Conservation (phyloP, 139 green algal species). For the Closterium sp. region DNA sequence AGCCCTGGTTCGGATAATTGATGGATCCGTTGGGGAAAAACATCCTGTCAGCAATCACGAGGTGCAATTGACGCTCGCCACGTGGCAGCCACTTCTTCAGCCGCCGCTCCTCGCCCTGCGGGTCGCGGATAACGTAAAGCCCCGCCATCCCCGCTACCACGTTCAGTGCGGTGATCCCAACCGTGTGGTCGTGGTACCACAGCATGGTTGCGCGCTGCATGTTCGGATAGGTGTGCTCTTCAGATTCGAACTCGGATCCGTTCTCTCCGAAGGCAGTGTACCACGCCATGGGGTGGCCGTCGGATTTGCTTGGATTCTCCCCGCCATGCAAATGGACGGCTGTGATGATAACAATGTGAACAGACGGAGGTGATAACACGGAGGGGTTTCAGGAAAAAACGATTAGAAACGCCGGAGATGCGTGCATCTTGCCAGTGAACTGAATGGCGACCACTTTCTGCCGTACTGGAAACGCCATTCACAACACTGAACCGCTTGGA, state of each 20-base stretch:
- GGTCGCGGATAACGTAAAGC: conserved; percentile 28
- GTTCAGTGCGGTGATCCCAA: conserved; percentile 29
- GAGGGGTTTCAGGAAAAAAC: background rate
- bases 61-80: conserved; percentile 10
- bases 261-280: background rate
- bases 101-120: background rate
- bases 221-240: conserved; percentile 30
- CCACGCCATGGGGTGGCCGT: conserved; percentile 28
- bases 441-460: background rate
- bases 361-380: background rate
- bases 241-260: background rate
- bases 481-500: background rate
- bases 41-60: conserved; percentile 17
- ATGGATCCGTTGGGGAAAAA: conserved; percentile 21
- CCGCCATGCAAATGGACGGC: conserved; percentile 12
- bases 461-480: background rate
- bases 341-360: background rate
- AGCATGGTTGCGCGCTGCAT: conserved; percentile 4
- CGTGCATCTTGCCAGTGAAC: background rate
- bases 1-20: conserved; percentile 8
- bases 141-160: conserved; percentile 13
- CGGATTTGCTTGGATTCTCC: conserved; percentile 3
- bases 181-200: conserved; percentile 43
- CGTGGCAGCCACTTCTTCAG: conserved; percentile 3
- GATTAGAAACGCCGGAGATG: background rate